phyloP scores from a whole-genome alignment of 2,329 filamentous ascomycete species.

The Aspergillus tubingensis region DNA sequence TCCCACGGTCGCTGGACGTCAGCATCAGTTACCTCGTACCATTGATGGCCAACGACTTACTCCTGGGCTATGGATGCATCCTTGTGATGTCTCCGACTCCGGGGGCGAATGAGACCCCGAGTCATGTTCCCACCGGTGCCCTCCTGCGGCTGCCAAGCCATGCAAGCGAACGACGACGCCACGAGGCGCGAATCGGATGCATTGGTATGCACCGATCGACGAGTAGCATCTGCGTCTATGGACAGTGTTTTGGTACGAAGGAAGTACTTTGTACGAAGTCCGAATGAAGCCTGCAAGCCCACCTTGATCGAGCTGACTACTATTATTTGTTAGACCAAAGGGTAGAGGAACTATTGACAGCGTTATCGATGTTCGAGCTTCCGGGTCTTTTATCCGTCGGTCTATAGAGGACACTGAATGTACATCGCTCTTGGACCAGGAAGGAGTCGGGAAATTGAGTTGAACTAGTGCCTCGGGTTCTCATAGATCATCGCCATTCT shows the following conservation, averaged over 20 bases:
- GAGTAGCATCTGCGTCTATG: slow-evolving; percentile 4
- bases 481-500: not conserved
- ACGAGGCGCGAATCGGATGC: slow-evolving; percentile 21
- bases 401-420: not conserved
- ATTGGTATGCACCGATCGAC: slow-evolving; percentile 24
- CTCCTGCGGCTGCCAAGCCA: slow-evolving; percentile 9
- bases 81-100: not conserved
- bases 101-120: not conserved
- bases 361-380: not conserved
- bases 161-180: slow-evolving; percentile 19
- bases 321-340: not conserved
- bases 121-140: slow-evolving; percentile 11
- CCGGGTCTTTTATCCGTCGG: not conserved
- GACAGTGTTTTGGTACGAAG: not conserved
- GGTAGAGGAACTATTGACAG: not conserved
- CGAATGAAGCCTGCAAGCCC: not conserved
- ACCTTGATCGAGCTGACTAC: not conserved
- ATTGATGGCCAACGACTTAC: not conserved
- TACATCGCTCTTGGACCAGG: not conserved
- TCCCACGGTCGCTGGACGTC: not conserved
- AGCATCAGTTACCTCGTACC: not conserved
- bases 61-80: not conserved
- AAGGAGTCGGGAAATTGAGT: not conserved
- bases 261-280: not conserved
- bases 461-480: not conserved